These are phyloP conservation scores for Phaseolus coccineus DNA, from an alignment of 331 rosid species.

Conservation along the genomic window DNA sequence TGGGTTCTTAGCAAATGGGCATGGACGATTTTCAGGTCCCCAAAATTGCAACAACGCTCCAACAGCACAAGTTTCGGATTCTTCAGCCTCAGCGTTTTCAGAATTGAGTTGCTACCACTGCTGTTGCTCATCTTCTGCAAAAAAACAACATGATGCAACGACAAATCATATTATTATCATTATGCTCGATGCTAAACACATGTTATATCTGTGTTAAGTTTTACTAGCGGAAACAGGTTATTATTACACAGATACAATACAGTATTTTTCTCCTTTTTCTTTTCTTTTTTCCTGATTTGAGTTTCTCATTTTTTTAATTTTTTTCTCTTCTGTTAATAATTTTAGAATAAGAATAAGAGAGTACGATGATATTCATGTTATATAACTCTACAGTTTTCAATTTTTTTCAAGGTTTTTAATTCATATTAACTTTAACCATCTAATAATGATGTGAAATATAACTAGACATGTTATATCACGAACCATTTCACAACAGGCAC, in stretches of 20 bases:
- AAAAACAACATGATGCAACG: not conserved
- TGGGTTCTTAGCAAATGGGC: constrained; percentile 53
- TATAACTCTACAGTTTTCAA: not conserved
- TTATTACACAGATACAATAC: no score
- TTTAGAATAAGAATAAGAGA: no score
- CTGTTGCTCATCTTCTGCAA: constrained; percentile 12
- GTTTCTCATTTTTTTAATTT: no score
- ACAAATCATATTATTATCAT: not conserved
- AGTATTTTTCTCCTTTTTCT: no score
- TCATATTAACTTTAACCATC: no score
- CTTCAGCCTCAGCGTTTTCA: constrained; percentile 45
- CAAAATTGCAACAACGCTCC: constrained; percentile 44
- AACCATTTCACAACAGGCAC: no score
- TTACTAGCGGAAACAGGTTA: no score
- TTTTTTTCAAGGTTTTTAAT: not conserved
- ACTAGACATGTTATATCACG: no score
- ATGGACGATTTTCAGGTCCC: constrained; percentile 54
- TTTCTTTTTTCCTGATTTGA: no score
- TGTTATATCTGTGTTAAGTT: not conserved
- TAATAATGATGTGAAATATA: no score
- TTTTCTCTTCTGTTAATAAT: no score
- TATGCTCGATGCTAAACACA: not conserved
- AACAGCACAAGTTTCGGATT: constrained; percentile 51
- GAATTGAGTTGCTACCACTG: constrained; percentile 28
- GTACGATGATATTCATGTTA: no score